A percentile compares a stretch with the other conserved stretches of the same genome.
phyloP scores from a whole-genome alignment of 768 basidiomycete species.

The Trametes cubensis region DNA sequence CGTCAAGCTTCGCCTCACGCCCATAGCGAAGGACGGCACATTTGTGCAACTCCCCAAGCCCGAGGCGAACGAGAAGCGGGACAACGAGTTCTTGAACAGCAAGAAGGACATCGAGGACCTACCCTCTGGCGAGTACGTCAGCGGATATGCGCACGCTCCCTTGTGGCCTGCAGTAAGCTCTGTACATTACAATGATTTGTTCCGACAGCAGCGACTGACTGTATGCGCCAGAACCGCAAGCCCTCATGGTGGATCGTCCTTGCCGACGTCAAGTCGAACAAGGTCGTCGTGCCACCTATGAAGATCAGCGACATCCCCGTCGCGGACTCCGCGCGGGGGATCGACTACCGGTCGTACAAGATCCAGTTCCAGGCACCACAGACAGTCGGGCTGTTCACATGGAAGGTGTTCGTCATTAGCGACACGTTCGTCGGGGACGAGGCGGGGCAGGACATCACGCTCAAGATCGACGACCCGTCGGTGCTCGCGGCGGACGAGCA shows the following conservation, averaged over 20 bases:
- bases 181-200: not conserved
- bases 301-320: conserved; percentile 80
- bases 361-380: conserved; percentile 95
- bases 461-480: conserved; percentile 80
- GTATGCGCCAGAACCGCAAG: conserved; percentile 67
- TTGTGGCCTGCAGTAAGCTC: conserved; percentile 81
- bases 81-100: conserved; percentile 28
- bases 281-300: conserved; percentile 84
- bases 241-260: conserved; percentile 92
- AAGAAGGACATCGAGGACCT: conserved; percentile 62
- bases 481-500: conserved; percentile 58
- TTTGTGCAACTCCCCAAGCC: conserved; percentile 32
- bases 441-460: conserved; percentile 64
- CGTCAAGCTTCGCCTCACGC: conserved; percentile 77
- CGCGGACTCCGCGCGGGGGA: conserved; percentile 48
- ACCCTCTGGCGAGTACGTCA: conserved; percentile 40
- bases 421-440: conserved; percentile 91
- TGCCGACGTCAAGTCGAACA: conserved; percentile 82
- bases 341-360: conserved; percentile 82
- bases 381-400: conserved; percentile 79
- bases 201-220: not conserved
- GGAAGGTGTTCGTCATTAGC: conserved; percentile 84
- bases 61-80: conserved; percentile 43
- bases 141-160: conserved; percentile 84
- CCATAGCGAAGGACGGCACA: conserved; percentile 32